A percentile compares a stretch with the other conserved stretches of the same genome.
These are phyloP conservation scores for Arabidopsis suecica DNA, from an alignment of 345 rosid species.

Conservation along the genomic window DNA sequence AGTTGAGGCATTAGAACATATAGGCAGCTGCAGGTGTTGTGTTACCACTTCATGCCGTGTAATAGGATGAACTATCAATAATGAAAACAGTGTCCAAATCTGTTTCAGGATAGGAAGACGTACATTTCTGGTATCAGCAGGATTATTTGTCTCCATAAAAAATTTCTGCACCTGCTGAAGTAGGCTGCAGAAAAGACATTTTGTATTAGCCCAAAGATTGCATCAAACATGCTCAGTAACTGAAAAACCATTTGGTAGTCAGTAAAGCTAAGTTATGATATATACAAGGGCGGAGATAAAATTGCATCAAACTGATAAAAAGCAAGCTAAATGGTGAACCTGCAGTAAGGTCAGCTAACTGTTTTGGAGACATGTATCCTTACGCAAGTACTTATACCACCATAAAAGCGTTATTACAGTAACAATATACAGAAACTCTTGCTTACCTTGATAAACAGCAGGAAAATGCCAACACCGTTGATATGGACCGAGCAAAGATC, in stretches of 20 bases:
- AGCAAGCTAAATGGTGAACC: conserved; percentile 21
- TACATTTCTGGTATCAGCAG: conserved; percentile 75
- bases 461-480: conserved; percentile 84
- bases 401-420: conserved; percentile 4
- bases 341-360: conserved; percentile 14
- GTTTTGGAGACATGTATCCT: conserved; percentile 12
- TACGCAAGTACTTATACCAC: conserved; percentile 19
- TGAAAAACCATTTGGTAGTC: conserved; percentile 10
- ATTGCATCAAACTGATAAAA: neutral
- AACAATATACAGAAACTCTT: conserved; percentile 19
- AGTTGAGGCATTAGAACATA: conserved; percentile 4
- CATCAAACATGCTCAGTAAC: conserved; percentile 26
- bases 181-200: conserved; percentile 54
- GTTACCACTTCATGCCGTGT: neutral
- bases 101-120: conserved; percentile 38
- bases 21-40: conserved; percentile 6
- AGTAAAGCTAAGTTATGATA: conserved; percentile 15
- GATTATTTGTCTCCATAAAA: conserved; percentile 62
- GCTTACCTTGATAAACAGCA: conserved; percentile 85
- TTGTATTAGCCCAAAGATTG: neutral
- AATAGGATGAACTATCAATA: neutral
- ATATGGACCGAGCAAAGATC: conserved; percentile 69
- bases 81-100: neutral
- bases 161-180: conserved; percentile 75
- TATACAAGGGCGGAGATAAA: neutral